Base-by-base conservation (phyloP, 169 alveolate genomes). In the Plasmodium blacklocki region DNA sequence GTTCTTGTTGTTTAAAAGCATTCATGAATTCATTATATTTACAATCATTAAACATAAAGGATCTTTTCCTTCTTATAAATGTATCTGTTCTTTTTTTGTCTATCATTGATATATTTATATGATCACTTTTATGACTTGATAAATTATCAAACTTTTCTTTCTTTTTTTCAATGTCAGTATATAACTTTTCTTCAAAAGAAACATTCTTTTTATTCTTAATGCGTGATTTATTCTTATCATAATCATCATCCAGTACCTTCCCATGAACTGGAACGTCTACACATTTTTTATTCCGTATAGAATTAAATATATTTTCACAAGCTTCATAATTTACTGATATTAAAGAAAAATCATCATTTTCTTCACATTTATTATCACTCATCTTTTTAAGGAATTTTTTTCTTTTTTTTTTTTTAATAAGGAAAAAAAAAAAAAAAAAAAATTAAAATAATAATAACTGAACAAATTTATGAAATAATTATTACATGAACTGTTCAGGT, bases 1-100 rank as follows among this genome's bases (percentile, higher is more conserved):
- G 66, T 29, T 64, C 78, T 58, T 78, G 89, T 78, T 78, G 89
- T 78, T 78, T 78, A 56, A 78, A 78, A 2, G 60, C 67, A 11
- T 78, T 54, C 60, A 64, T 66, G 15, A 78, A 66, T 64, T 66
- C 50, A 15, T 78, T 78, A 18, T 78, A 78, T 11, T 50, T 78
- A 43, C 0, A 32, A 9, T 78, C 76, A 8, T 78, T 66, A 66
- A 14, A 78, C 29, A 78, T n/a, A 19, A 9, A 29, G 0, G 75
- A 11, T 64, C 26, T 66, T 66, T 59, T 78, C 39, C 32, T 78
- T 52, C 67, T 64, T 7, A 78, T 6, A 6, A 74, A 9, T 18
- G 12, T 66, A 23, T 78, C 89, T 7, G 63, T 78, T 64, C 32
- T 78, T 66, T 52, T 64, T 11, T 23, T 47, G 21, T 78, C 76